phyloP scores from a whole-genome alignment of 2,329 filamentous ascomycete species.

The Berkeleyomyces rouxiae region DNA sequence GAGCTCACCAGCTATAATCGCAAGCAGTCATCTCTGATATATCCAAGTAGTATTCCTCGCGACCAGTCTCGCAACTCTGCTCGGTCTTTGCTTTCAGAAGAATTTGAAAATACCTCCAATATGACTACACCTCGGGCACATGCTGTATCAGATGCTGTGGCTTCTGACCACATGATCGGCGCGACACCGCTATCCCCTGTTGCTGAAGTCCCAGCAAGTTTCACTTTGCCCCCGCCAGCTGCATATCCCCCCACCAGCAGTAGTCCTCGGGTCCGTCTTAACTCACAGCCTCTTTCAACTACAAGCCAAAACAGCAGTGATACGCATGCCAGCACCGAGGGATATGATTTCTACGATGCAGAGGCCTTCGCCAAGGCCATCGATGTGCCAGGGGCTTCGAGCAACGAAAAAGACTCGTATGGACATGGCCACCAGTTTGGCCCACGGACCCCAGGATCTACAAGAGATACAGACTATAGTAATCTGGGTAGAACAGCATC shows the following conservation, averaged over 20 bases:
- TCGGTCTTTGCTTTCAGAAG: conserved; percentile 35
- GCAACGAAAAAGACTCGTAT: background rate
- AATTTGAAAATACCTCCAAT: conserved; percentile 47
- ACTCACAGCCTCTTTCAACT: conserved; percentile 35
- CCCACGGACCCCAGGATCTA: background rate
- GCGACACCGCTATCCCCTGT: conserved; percentile 31
- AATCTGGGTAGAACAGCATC: background rate
- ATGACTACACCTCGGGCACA: conserved; percentile 41
- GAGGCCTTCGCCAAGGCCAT: conserved; percentile 36
- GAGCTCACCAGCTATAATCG: background rate
- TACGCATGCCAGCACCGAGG: conserved; percentile 36
- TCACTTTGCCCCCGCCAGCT: conserved; percentile 30
- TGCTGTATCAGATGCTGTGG: conserved; percentile 27
- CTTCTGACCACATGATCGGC: conserved; percentile 15
- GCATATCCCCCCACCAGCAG: conserved; percentile 22
- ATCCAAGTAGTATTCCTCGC: background rate
- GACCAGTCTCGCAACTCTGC: conserved; percentile 14
- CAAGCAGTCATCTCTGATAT: background rate
- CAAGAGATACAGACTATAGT: background rate
- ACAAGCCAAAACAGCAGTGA: conserved; percentile 32
- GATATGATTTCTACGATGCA: conserved; percentile 49
- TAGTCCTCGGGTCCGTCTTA: conserved; percentile 28
- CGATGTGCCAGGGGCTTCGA: conserved; percentile 27
- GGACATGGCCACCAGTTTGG: background rate
- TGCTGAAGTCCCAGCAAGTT: conserved; percentile 32